These are phyloP conservation scores for Paraphaeosphaeria minitans DNA, from an alignment of 2,329 filamentous ascomycete genomes.

Conservation along the genomic window DNA sequence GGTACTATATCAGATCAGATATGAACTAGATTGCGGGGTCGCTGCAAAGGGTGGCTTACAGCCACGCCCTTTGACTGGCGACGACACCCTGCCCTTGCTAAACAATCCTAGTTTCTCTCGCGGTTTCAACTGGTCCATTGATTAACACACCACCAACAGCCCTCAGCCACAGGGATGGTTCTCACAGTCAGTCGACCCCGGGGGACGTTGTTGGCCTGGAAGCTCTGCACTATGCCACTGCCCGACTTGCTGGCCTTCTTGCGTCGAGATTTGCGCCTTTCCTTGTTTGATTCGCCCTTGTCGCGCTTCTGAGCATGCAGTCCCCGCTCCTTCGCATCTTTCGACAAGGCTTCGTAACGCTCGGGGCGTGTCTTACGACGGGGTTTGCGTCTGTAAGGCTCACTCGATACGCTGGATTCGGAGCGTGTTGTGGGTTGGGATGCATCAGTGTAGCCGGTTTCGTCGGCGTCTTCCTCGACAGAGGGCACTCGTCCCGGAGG, in stretches of 20 bases:
- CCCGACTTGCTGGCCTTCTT: conserved; percentile 45
- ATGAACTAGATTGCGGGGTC: conserved; percentile 16
- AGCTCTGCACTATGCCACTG: conserved; percentile 48
- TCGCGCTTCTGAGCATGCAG: conserved; percentile 21
- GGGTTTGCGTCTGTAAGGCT: conserved; percentile 50
- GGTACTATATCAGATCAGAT: conserved; percentile 49
- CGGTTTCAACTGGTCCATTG: conserved; percentile 50
- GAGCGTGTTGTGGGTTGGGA: conserved; percentile 22
- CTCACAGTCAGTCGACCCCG: conserved; percentile 55
- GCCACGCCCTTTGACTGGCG: conserved; percentile 50
- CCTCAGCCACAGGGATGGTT: conserved; percentile 16
- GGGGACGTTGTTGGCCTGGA: conserved; percentile 52
- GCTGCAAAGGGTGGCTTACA: conserved; percentile 38
- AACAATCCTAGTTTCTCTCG: conserved; percentile 52
- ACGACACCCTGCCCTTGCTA: conserved; percentile 56
- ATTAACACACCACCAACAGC: conserved; percentile 27
- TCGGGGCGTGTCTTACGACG: conserved; percentile 55
- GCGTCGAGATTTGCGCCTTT: conserved; percentile 43
- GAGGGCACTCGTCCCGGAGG: conserved; percentile 13
- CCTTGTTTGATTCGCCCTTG: conserved; percentile 38
- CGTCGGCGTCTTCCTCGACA: conserved; percentile 15
- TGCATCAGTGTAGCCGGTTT: conserved; percentile 23
- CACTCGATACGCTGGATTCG: conserved; percentile 24
- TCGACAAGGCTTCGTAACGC: conserved; percentile 49
- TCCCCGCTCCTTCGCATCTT: conserved; percentile 32